phyloP scores from a whole-genome alignment of 2,329 filamentous ascomycete genomes.

The Curvularia sp. region DNA sequence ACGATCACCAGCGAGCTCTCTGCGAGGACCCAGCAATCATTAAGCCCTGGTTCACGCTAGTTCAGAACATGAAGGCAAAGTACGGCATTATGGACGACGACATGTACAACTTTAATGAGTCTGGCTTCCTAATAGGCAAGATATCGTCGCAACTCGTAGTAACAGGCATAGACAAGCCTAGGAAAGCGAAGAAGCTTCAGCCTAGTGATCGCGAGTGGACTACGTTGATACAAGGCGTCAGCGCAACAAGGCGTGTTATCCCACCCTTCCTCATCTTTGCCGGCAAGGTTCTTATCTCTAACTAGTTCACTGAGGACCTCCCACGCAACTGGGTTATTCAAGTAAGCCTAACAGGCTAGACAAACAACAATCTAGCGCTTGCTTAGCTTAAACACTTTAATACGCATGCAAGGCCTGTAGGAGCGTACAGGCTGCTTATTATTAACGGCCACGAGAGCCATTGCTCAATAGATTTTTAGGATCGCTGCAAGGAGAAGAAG shows the following conservation, averaged over 20 bases:
- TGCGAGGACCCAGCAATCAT: slow-evolving; percentile 20
- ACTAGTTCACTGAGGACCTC: too few species aligned
- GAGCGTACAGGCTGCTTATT: background rate
- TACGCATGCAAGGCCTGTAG: background rate
- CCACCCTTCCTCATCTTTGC: background rate
- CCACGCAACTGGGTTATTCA: too few species aligned
- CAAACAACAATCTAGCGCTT: background rate
- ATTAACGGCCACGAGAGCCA: background rate
- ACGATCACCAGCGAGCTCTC: slow-evolving; percentile 19
- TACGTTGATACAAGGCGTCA: too few species aligned
- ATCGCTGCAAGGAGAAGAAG: background rate
- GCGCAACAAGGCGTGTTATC: too few species aligned
- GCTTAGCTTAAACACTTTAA: background rate
- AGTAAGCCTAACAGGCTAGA: background rate
- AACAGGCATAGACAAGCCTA: too few species aligned
- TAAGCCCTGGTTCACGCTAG: slow-evolving; percentile 10
- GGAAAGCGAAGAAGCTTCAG: too few species aligned
- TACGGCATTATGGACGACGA: slow-evolving; percentile 18
- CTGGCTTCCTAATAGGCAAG: slow-evolving; percentile 45
- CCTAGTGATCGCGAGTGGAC: too few species aligned
- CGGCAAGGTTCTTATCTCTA: background rate
- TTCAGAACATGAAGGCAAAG: slow-evolving; percentile 12
- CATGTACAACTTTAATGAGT: slow-evolving; percentile 41
- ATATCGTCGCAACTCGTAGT: slow-evolving; percentile 25
- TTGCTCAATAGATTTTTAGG: background rate